Percentiles rank a stretch among this genome's conserved stretches.
These are phyloP conservation scores for Arabidopsis arenosa DNA, from an alignment of 345 rosid genomes.

Conservation along the genomic window DNA sequence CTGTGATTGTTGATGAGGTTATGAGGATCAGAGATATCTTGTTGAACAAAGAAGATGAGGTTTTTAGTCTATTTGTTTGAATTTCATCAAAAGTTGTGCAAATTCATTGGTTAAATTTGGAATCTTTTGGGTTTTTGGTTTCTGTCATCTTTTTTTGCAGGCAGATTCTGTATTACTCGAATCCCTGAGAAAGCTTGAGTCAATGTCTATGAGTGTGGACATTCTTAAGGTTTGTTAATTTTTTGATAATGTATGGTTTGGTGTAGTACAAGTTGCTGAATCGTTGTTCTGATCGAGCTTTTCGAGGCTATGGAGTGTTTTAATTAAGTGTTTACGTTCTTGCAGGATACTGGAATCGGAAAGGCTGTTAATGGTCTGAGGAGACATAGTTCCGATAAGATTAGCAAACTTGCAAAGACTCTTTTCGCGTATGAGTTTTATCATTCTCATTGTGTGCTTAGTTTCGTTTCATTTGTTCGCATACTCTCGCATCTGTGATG, in stretches of 20 bases:
- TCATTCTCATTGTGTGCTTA: slow-evolving; percentile 11
- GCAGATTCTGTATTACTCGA: slow-evolving; percentile 63
- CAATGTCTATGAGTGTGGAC: slow-evolving; percentile 68
- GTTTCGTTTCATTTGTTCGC: slow-evolving; percentile 23
- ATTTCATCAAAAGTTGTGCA: neutral
- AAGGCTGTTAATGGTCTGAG: slow-evolving; percentile 77
- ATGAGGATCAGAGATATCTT: slow-evolving; percentile 72
- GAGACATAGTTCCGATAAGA: slow-evolving; percentile 65
- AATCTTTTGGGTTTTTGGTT: slow-evolving; percentile 23
- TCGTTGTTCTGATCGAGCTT: neutral
- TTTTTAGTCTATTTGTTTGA: slow-evolving; percentile 35
- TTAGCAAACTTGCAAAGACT: slow-evolving; percentile 60
- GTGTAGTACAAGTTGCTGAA: neutral
- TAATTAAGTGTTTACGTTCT: slow-evolving; percentile 12
- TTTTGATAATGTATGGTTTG: slow-evolving; percentile 23
- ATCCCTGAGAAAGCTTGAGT: slow-evolving; percentile 74
- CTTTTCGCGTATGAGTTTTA: slow-evolving; percentile 62
- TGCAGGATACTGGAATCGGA: slow-evolving; percentile 88
- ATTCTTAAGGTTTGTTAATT: slow-evolving; percentile 65
- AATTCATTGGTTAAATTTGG: neutral
- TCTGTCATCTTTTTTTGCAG: slow-evolving; percentile 47
- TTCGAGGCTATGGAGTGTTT: neutral
- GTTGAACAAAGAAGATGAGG: slow-evolving; percentile 62
- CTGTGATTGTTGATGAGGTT: slow-evolving; percentile 64
- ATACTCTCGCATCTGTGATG: slow-evolving; percentile 13